Evolutionary conservation across 345 rosid species (phyloP).

Genomic region (Physaria fendleri): DNA sequence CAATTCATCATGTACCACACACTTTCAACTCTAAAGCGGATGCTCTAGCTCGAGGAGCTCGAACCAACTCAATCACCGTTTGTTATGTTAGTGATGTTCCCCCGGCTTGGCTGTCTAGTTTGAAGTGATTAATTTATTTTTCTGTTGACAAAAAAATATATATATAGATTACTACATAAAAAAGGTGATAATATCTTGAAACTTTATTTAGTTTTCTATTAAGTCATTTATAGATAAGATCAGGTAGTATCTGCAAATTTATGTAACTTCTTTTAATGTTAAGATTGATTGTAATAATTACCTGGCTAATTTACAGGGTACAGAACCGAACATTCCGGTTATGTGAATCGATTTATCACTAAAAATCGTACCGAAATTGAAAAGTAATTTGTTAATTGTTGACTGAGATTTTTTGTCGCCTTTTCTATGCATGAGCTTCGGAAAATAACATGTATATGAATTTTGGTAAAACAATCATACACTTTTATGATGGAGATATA

Average conservation of each 20-base stretch:
- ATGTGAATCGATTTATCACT: too few relatives aligned
- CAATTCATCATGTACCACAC: too few relatives aligned
- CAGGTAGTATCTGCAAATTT: neutral
- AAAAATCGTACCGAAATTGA: slow-evolving; percentile 17
- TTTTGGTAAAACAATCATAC: neutral
- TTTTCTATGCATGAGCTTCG: slow-evolving; percentile 16
- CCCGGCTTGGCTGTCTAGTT: too few relatives aligned
- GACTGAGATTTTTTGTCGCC: neutral
- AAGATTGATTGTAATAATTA: neutral
- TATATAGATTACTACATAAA: neutral
- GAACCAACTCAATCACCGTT: too few relatives aligned
- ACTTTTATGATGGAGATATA: neutral
- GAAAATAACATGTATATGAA: slow-evolving; percentile 6
- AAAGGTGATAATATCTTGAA: neutral
- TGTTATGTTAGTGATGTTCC: too few relatives aligned
- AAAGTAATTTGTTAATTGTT: too few relatives aligned
- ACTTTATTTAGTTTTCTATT: neutral
- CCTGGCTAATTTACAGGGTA: neutral
- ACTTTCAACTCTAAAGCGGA: too few relatives aligned
- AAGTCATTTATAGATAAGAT: neutral
- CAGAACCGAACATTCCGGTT: slow-evolving; percentile 4
- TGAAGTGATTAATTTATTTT: too few relatives aligned
- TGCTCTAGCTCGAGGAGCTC: too few relatives aligned
- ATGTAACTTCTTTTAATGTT: neutral
- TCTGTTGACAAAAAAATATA: slow-evolving; percentile 23